Evolutionary conservation across 768 basidiomycete genomes (phyloP).

Genomic region (Kwoniella botswanensis): DNA sequence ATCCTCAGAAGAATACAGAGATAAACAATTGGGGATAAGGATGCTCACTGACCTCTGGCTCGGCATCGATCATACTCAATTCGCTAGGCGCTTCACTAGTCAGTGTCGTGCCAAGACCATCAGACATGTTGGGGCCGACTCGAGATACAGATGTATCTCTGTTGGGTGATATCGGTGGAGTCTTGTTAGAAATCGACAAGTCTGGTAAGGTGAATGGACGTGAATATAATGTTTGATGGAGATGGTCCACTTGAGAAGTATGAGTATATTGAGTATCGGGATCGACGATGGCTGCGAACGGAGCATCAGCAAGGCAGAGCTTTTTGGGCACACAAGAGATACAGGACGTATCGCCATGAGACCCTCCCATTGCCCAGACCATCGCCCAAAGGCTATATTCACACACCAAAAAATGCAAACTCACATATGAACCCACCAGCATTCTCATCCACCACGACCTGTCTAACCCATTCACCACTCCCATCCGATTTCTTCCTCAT

Average conservation of each 20-base stretch:
- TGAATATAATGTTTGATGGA: slow-evolving; percentile 39
- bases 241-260: slow-evolving; percentile 19
- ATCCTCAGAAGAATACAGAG: no score
- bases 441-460: slow-evolving; percentile 40
- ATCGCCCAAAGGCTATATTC: no score
- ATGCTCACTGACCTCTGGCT: slow-evolving; percentile 22
- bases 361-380: no score
- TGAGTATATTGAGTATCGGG: slow-evolving; percentile 42
- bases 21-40: background rate
- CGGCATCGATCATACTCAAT: slow-evolving; percentile 25
- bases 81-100: slow-evolving; percentile 37
- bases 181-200: slow-evolving; percentile 1
- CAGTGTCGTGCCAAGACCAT: slow-evolving; percentile 16
- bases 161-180: slow-evolving; percentile 2
- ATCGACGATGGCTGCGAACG: slow-evolving; percentile 36
- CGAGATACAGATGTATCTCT: background rate
- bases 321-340: no score
- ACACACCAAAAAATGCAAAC: slow-evolving; percentile 15
- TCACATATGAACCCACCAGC: slow-evolving; percentile 43
- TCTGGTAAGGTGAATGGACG: slow-evolving; percentile 33
- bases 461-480: slow-evolving; percentile 40
- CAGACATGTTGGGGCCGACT: slow-evolving; percentile 1
- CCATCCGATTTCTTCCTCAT: slow-evolving; percentile 28
- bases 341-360: no score
- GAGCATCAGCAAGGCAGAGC: no score